Conservation (phyloP, 129 eudicot genomes). For the Helianthus annuus region DNA sequence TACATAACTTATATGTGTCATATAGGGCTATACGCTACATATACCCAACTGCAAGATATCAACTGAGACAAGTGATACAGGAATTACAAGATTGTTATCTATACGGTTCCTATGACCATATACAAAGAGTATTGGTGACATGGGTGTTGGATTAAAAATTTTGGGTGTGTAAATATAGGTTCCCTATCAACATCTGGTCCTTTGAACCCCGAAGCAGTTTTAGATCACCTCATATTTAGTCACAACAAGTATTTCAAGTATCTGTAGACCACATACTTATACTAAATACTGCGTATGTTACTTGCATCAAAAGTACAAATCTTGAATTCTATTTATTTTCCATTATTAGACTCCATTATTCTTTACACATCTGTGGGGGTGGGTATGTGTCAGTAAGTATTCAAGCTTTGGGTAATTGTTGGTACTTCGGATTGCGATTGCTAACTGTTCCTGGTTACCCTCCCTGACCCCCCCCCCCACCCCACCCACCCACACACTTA, state of each 20-base stretch:
- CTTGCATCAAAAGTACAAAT: constrained; percentile 38
- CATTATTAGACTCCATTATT: constrained; percentile 34
- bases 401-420: constrained; percentile 34
- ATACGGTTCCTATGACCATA: too few relatives aligned
- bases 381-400: constrained; percentile 39
- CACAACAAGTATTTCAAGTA: not conserved
- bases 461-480: constrained; percentile 19
- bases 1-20: too few relatives aligned
- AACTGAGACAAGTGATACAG: too few relatives aligned
- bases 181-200: too few relatives aligned
- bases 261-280: constrained; percentile 26
- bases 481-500: not conserved
- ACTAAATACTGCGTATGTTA: constrained; percentile 31
- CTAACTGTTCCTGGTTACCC: constrained; percentile 43
- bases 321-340: constrained; percentile 40
- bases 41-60: too few relatives aligned
- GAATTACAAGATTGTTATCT: too few relatives aligned
- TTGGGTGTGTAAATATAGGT: too few relatives aligned
- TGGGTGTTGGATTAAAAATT: too few relatives aligned
- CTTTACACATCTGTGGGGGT: constrained; percentile 43
- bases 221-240: too few relatives aligned
- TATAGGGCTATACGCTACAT: too few relatives aligned
- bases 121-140: too few relatives aligned
- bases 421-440: constrained; percentile 48
- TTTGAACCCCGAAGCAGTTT: too few relatives aligned